phyloP scores from a whole-genome alignment of 768 basidiomycete species.

The Leccinum fibrillosum region DNA sequence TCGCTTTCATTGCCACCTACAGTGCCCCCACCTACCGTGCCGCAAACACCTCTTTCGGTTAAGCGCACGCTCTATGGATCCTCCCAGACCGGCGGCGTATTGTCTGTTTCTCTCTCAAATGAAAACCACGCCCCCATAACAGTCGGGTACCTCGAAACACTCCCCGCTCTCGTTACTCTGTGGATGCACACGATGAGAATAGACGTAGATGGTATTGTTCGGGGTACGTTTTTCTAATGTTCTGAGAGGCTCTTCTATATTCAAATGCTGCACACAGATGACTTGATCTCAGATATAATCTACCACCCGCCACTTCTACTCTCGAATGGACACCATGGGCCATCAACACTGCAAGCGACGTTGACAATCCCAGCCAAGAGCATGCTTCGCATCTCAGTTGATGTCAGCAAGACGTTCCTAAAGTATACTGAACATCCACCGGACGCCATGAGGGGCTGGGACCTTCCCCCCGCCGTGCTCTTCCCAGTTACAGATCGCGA shows the following conservation, averaged over 20 bases:
- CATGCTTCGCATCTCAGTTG: constrained; percentile 63
- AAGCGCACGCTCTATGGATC: constrained; percentile 70
- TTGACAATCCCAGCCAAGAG: constrained; percentile 68
- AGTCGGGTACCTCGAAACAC: constrained; percentile 76
- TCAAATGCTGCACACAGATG: constrained; percentile 38
- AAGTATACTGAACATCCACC: constrained; percentile 96
- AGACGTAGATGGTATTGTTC: constrained; percentile 41
- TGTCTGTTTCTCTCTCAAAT: constrained; percentile 68
- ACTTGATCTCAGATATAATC: constrained; percentile 58
- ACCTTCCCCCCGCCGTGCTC: constrained; percentile 83
- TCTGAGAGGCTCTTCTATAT: not conserved
- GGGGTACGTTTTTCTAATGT: constrained; percentile 36
- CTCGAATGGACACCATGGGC: constrained; percentile 15
- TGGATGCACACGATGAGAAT: constrained; percentile 77
- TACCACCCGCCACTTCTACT: constrained; percentile 46
- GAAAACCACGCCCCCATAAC: constrained; percentile 42
- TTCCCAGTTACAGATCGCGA: constrained; percentile 32
- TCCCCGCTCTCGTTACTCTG: constrained; percentile 91
- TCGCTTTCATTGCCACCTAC: not conserved
- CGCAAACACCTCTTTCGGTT: constrained; percentile 52
- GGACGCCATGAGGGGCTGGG: constrained; percentile 94
- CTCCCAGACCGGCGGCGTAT: constrained; percentile 71
- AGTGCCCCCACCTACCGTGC: constrained; percentile 38
- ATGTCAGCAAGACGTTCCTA: constrained; percentile 80
- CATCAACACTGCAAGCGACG: constrained; percentile 72